Base-by-base conservation (phyloP, 345 rosid genomes). In the Lagerstroemia speciosa region DNA sequence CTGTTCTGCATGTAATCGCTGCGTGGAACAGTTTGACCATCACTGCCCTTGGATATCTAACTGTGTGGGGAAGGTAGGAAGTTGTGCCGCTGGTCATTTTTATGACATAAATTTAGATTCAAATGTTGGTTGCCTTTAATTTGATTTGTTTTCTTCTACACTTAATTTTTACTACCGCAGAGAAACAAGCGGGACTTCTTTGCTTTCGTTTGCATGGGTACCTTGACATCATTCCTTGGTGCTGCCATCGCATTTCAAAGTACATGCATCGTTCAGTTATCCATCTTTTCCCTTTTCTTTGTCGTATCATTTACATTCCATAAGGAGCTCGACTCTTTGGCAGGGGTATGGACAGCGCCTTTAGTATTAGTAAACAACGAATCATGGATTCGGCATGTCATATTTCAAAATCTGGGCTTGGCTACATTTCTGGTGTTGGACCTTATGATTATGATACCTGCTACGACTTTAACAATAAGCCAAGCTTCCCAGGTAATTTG, bases 21-120 rank as follows among this genome's bases (percentile, higher is more conserved):
- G 99, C 45, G 80, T 94, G 58, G 97, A 91, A 76, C 97, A 94
- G 76, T 94, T 94, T 71, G 96, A 94, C 75, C 97, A 94, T 81
- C 97, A 94, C 80, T 94, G 99, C 81, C 99, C 97, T 14, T 94
- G 99, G 99, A 94, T 94, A 76, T 89, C 97, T 65, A 94, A 94
- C 72, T 94, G 99, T 76, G 99, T 94, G 46, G 99, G 99, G 69
- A 94, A 91, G 95, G 99, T 91, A 69, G 82, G 82, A 76, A 40
- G 29, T 50, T 67, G 40, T 22, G 65, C 15, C 38, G 22, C 36
- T 45, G 10, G 27, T 22, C 19, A 50, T 36, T 48, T n/a, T 65
- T 65, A 38, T 24, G 8, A 37, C 41, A 38, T 27, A 33, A 46
- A 72, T 24, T 68, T 58, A 16, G 63, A 58, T 27, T 14, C 33